phyloP scores from a whole-genome alignment of 495 filamentous ascomycete genomes.

The Pseudevernia furfuracea region DNA sequence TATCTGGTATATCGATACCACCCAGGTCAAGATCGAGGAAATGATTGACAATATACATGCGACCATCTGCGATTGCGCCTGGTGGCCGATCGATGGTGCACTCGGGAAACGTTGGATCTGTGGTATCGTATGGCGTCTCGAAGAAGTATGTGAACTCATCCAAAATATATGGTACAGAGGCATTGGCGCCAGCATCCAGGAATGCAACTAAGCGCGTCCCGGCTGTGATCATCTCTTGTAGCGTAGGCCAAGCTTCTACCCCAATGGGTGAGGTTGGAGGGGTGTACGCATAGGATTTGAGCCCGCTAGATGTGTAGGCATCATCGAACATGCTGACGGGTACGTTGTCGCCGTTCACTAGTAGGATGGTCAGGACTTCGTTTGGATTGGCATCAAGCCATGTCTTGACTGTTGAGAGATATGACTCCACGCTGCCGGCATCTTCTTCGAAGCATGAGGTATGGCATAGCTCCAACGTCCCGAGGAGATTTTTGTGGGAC shows the following conservation, averaged over 20 bases:
- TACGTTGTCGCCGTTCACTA: conserved; percentile 59
- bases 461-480: conserved; percentile 57
- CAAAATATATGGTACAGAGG: conserved; percentile 53
- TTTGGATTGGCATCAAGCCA: conserved; percentile 60
- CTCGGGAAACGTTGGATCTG: conserved; percentile 36
- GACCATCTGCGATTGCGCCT: conserved; percentile 30
- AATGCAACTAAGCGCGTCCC: conserved; percentile 57
- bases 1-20: conserved; percentile 51
- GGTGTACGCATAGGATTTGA: conserved; percentile 52
- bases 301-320: conserved; percentile 47
- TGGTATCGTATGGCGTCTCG: conserved; percentile 60
- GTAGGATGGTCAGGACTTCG: conserved; percentile 62
- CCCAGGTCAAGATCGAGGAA: conserved; percentile 39
- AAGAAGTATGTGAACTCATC: conserved; percentile 64
- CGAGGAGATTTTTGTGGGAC: conserved; percentile 46
- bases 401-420: conserved; percentile 48
- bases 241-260: conserved; percentile 53
- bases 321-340: conserved; percentile 42
- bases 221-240: conserved; percentile 51
- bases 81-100: conserved; percentile 57
- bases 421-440: conserved; percentile 51
- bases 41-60: conserved; percentile 50
- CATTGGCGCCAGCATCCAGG: conserved; percentile 47
- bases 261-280: conserved; percentile 28
- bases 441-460: conserved; percentile 57